Percentiles rank a stretch among this genome's conserved stretches.
Conservation (phyloP, 169 alveolate genomes). For the Plasmodium gallinaceum region DNA sequence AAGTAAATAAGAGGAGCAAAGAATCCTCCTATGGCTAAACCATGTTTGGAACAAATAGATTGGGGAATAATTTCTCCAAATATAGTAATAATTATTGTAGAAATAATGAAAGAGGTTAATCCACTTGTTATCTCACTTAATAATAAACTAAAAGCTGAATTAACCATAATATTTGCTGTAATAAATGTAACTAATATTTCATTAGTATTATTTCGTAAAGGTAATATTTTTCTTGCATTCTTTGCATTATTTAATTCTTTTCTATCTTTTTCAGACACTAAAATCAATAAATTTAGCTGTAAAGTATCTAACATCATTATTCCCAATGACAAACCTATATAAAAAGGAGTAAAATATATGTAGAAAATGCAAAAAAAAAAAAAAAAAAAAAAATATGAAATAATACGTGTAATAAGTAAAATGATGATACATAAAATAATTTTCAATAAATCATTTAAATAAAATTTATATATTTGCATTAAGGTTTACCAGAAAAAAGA, state of each 20-base stretch:
- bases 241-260: conserved; percentile 83
- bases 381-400: background rate
- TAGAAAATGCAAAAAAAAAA: background rate
- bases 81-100: conserved; percentile 87
- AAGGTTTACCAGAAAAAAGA: conserved; percentile 45
- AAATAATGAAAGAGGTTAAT: conserved; percentile 86
- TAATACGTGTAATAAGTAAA: background rate
- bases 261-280: conserved; percentile 81
- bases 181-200: conserved; percentile 89
- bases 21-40: conserved; percentile 89
- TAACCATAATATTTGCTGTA: conserved; percentile 91
- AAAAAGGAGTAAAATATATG: background rate
- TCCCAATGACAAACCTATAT: conserved; percentile 90
- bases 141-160: conserved; percentile 89
- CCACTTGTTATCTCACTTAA: conserved; percentile 89
- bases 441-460: background rate
- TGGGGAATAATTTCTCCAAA: conserved; percentile 93
- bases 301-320: conserved; percentile 90
- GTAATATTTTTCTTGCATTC: conserved; percentile 89
- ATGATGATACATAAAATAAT: background rate
- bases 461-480: background rate
- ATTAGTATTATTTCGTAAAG: conserved; percentile 90
- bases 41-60: conserved; percentile 90
- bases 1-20: conserved; percentile 83
- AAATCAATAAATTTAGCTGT: conserved; percentile 88